Evolutionary conservation across 2,329 filamentous ascomycete genomes (phyloP).

Genomic region (Phyllosticta paracitricarpa): DNA sequence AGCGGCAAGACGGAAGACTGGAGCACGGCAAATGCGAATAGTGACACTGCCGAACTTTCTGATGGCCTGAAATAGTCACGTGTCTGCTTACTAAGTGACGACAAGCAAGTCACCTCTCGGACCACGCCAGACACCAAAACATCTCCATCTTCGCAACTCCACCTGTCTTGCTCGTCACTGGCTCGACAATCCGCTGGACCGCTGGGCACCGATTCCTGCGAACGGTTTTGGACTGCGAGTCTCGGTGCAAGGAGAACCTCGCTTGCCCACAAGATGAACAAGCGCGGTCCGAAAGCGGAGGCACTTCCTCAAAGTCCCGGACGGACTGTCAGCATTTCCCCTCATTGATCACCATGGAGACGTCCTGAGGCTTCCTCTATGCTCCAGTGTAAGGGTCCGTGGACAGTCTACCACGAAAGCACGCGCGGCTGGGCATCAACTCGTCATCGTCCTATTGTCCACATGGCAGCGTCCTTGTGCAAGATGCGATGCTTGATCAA

Average conservation of each 20-base stretch:
- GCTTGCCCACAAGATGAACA: neutral
- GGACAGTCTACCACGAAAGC: too few relatives aligned
- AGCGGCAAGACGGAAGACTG: neutral
- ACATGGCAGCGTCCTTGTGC: too few relatives aligned
- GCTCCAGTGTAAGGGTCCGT: too few relatives aligned
- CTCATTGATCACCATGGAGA: neutral
- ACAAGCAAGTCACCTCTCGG: neutral
- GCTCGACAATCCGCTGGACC: neutral
- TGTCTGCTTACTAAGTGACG: neutral
- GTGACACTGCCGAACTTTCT: neutral
- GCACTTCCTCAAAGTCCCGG: neutral
- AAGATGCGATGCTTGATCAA: too few relatives aligned
- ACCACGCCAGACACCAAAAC: neutral
- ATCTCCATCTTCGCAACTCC: neutral
- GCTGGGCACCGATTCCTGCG: neutral
- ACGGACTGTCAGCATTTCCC: neutral
- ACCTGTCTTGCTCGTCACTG: neutral
- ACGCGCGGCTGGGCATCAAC: too few relatives aligned
- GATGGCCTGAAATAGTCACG: neutral
- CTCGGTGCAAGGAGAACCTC: neutral
- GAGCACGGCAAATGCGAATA: neutral
- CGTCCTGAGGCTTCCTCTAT: too few relatives aligned
- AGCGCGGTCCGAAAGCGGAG: neutral
- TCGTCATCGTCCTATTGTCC: too few relatives aligned
- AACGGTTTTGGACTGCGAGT: neutral